Conservation (phyloP, 192 early-diverging fungal genomes). For the Entomortierella parvispora region DNA sequence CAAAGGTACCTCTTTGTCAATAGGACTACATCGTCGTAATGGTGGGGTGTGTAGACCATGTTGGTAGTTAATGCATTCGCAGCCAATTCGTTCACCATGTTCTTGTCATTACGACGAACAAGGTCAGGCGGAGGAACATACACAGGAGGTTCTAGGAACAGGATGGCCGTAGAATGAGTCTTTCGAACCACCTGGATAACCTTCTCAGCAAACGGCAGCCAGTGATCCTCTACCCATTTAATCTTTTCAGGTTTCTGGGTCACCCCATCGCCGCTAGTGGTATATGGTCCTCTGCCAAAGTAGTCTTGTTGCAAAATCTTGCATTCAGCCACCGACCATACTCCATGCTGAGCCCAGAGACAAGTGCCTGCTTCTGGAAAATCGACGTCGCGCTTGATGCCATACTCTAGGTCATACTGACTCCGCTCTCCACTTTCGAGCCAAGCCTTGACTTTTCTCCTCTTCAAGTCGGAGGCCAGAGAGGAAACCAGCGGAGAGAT, state of each 20-base stretch:
- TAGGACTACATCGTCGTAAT: conserved; percentile 67
- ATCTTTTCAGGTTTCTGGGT: not conserved
- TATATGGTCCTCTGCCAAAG: conserved; percentile 51
- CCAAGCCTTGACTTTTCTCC: conserved; percentile 50
- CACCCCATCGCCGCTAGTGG: not conserved
- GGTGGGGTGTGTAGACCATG: conserved; percentile 65
- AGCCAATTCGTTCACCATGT: not conserved
- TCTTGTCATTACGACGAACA: not conserved
- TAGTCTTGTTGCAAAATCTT: conserved; percentile 53
- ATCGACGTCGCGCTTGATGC: conserved; percentile 38
- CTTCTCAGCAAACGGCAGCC: conserved; percentile 52
- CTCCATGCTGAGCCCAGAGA: conserved; percentile 64
- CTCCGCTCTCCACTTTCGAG: conserved; percentile 26
- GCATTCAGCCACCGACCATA: conserved; percentile 52
- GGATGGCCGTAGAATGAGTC: conserved; percentile 51
- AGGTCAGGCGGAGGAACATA: conserved; percentile 55
- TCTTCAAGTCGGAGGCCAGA: too few species aligned
- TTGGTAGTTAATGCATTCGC: conserved; percentile 4
- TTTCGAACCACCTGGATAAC: conserved; percentile 49
- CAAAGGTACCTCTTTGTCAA: conserved; percentile 57
- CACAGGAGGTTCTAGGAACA: conserved; percentile 65
- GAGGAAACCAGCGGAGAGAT: not conserved
- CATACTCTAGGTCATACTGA: conserved; percentile 26
- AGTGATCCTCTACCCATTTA: conserved; percentile 39
- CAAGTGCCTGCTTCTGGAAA: conserved; percentile 53